phyloP scores from a whole-genome alignment of 495 filamentous ascomycete genomes.

The Cetradonia linearis region DNA sequence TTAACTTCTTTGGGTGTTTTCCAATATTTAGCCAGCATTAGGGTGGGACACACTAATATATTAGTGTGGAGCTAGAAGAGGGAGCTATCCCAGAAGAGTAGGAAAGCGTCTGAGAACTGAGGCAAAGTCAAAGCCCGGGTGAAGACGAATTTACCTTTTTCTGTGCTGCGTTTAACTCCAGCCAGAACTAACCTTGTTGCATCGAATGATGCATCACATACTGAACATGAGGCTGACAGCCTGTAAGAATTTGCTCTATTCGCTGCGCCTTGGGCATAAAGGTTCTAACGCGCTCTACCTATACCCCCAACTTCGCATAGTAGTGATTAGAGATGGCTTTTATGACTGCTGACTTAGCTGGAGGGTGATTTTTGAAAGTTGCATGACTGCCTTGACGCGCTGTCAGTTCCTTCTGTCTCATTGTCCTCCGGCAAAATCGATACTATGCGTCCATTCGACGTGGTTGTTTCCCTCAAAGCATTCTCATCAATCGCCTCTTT shows the following conservation, averaged over 20 bases:
- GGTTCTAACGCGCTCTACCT: not conserved
- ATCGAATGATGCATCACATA: too few relatives aligned
- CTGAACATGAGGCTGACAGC: too few relatives aligned
- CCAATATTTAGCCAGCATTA: too few relatives aligned
- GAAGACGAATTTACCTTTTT: too few relatives aligned
- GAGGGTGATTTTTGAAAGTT: not conserved
- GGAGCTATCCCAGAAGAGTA: too few relatives aligned
- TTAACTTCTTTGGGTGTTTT: too few relatives aligned
- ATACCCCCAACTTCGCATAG: not conserved
- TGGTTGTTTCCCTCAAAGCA: not conserved
- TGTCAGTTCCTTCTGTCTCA: not conserved
- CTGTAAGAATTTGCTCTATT: not conserved
- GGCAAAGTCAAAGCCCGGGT: too few relatives aligned
- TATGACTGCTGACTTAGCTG: not conserved
- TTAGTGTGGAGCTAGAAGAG: too few relatives aligned
- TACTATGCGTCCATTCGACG: not conserved
- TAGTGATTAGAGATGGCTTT: not conserved
- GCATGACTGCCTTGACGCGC: not conserved
- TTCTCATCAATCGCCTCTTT: not conserved
- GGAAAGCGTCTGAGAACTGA: too few relatives aligned
- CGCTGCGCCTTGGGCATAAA: not conserved
- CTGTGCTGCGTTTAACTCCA: too few relatives aligned
- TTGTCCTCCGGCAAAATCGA: not conserved
- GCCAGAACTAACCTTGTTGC: too few relatives aligned
- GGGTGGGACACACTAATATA: too few relatives aligned